Evolutionary conservation across 2,329 filamentous ascomycete species (phyloP), one percentile per base, ranked within the genome.

Genomic region (Aspergillus ochraceus): DNA sequence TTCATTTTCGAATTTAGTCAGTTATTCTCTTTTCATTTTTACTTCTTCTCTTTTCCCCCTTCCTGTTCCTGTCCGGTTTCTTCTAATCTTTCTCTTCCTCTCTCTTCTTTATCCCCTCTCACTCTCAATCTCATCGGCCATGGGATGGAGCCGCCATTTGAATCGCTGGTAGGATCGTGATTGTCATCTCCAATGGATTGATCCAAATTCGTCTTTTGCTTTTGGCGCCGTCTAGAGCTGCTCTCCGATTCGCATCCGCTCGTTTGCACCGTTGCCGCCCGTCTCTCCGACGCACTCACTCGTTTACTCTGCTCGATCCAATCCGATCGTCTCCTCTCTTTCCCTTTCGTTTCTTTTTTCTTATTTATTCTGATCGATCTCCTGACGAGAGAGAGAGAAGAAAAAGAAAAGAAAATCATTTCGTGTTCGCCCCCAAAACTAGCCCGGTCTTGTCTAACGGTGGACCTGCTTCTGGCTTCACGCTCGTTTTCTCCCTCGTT

Each of bases 91-190:
- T 14, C 17, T 42, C 14, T n/a, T 54, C 52, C 22, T 60, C 19
- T 54, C 55, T 49, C 49, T 61, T 52, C 57, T 29, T 49, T 54
- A 12, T 63, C 50, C 59, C 57, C 8, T 59, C n/a, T 57, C 45
- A 46, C 49, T 54, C 52, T 49, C 60, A 59, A 59, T 54, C 57
- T 62, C 54, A 52, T 60, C 36, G 59, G 53, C 64, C 59, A 49
- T 61, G 64, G 51, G 58, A 66, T 63, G 53, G 61, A 61, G 60
- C 60, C 61, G 66, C 59, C 59, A 58, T 64, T 65, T 66, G 60
- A 62, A 53, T 66, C 66, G 68, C 68, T 70, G 67, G 67, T 65
- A 71, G 68, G 70, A 64, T 69, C 61, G 63, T 66, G 68, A 65
- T 20, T 64, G 26, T 29, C 61, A 60, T 65, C 62, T 60, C 62